Conservation (phyloP, 371 early-diverging fungal species). For the Mortierella sp. region DNA sequence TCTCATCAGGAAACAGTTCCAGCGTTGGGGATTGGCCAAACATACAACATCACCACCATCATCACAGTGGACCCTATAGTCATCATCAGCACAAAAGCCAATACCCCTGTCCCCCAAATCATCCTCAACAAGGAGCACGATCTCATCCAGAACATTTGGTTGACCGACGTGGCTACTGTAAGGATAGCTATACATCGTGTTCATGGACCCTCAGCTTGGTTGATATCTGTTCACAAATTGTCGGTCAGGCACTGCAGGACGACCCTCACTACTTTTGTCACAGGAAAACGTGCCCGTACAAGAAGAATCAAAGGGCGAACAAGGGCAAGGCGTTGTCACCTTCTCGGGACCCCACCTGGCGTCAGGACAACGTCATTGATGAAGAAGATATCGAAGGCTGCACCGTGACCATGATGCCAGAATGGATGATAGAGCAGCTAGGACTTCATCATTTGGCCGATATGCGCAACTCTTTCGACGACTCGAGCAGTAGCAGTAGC, state of each 20-base stretch:
- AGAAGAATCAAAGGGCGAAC: neutral
- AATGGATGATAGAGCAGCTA: conserved; percentile 40
- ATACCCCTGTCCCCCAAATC: conserved; percentile 1
- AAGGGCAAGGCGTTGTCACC: neutral
- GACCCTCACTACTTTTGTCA: conserved; percentile 45
- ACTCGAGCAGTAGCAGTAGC: neutral
- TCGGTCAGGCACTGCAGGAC: conserved; percentile 23
- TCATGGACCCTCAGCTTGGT: conserved; percentile 41
- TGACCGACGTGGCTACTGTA: conserved; percentile 33
- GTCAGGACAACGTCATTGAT: neutral
- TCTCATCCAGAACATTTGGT: conserved; percentile 26
- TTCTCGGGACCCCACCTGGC: neutral
- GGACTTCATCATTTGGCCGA: conserved; percentile 31
- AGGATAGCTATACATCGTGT: conserved; percentile 47
- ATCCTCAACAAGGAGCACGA: neutral
- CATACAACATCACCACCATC: neutral
- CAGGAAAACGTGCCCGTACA: conserved; percentile 13
- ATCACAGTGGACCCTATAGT: neutral
- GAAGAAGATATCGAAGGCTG: conserved; percentile 20
- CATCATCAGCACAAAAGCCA: neutral
- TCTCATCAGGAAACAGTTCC: neutral
- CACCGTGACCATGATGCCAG: conserved; percentile 37
- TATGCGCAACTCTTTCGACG: conserved; percentile 12
- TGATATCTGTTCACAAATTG: conserved; percentile 46
- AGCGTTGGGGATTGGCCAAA: neutral